Percentiles rank a stretch among this genome's conserved stretches.
Conservation (phyloP, 345 rosid species). For the Eutrema yunnanense region DNA sequence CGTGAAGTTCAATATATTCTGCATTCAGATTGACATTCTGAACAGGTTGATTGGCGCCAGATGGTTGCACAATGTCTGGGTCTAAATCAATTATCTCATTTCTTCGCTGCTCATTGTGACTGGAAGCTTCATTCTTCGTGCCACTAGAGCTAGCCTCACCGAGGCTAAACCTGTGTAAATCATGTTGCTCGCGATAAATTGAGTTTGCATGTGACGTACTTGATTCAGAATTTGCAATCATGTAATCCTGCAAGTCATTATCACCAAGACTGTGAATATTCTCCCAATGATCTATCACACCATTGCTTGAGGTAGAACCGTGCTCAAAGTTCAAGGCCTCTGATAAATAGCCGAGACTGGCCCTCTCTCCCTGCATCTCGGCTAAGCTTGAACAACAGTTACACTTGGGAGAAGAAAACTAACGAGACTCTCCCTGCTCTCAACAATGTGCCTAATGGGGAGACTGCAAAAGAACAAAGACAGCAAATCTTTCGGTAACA, state of each 20-base stretch:
- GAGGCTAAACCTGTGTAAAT: slow-evolving; percentile 37
- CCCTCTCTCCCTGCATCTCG: slow-evolving; percentile 83
- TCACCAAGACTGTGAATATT: slow-evolving; percentile 54
- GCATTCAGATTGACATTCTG: slow-evolving; percentile 59
- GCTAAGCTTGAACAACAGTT: slow-evolving; percentile 27
- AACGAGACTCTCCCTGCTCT: slow-evolving; percentile 23
- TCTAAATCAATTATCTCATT: slow-evolving; percentile 38
- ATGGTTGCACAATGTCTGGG: slow-evolving; percentile 39
- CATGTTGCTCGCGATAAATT: slow-evolving; percentile 46
- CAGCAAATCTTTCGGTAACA: not conserved
- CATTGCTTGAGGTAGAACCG: slow-evolving; percentile 63
- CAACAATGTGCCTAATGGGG: slow-evolving; percentile 12
- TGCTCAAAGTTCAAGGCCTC: slow-evolving; percentile 73
- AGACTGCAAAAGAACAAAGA: slow-evolving; percentile 14
- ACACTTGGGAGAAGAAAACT: slow-evolving; percentile 16
- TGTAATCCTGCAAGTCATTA: slow-evolving; percentile 44
- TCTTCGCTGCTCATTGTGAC: slow-evolving; percentile 37
- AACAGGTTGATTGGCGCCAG: slow-evolving; percentile 33
- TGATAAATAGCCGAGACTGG: slow-evolving; percentile 64
- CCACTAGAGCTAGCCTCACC: slow-evolving; percentile 40
- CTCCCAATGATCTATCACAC: slow-evolving; percentile 66
- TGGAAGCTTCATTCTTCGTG: slow-evolving; percentile 34
- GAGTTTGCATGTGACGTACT: slow-evolving; percentile 39
- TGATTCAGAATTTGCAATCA: slow-evolving; percentile 45
- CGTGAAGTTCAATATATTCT: slow-evolving; percentile 43